These are phyloP conservation scores for Spergularia azorica DNA, from an alignment of 179 eudicot genomes.

Conservation along the genomic window DNA sequence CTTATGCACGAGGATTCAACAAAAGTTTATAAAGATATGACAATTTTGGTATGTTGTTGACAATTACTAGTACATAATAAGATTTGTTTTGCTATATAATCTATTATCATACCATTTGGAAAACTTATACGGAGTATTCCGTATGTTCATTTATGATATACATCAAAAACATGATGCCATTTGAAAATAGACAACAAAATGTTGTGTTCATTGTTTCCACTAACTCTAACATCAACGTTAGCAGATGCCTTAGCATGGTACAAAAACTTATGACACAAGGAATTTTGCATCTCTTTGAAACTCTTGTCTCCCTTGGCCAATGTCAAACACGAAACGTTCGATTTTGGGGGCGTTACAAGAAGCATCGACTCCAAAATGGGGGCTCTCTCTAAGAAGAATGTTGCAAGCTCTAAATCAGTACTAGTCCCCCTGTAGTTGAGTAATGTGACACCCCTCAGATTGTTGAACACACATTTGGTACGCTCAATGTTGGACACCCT, in stretches of 20 bases:
- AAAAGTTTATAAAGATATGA: no score
- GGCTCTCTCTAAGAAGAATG: slow-evolving; percentile 33
- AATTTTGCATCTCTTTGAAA: slow-evolving; percentile 12
- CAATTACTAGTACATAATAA: no score
- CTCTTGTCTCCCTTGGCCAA: not conserved
- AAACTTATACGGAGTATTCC: no score
- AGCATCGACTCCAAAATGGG: slow-evolving; percentile 31
- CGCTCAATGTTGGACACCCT: slow-evolving; percentile 30
- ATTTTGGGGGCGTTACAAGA: slow-evolving; percentile 25
- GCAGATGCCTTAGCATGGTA: slow-evolving; percentile 20
- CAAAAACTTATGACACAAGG: slow-evolving; percentile 10
- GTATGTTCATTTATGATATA: slow-evolving; percentile 28
- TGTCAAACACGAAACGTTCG: slow-evolving; percentile 6
- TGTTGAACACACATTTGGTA: slow-evolving; percentile 19
- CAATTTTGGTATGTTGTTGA: no score
- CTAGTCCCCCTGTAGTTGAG: slow-evolving; percentile 31
- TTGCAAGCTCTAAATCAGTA: slow-evolving; percentile 30
- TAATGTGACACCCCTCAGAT: slow-evolving; percentile 23
- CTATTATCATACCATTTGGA: no score
- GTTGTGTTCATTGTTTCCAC: slow-evolving; percentile 23
- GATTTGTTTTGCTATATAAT: no score
- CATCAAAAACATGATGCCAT: slow-evolving; percentile 41
- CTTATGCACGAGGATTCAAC: no score
- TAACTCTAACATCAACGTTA: slow-evolving; percentile 23
- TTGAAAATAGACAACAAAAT: slow-evolving; percentile 26